Base-by-base conservation (phyloP, 306 rosid genomes). In the Prunus dulcis region DNA sequence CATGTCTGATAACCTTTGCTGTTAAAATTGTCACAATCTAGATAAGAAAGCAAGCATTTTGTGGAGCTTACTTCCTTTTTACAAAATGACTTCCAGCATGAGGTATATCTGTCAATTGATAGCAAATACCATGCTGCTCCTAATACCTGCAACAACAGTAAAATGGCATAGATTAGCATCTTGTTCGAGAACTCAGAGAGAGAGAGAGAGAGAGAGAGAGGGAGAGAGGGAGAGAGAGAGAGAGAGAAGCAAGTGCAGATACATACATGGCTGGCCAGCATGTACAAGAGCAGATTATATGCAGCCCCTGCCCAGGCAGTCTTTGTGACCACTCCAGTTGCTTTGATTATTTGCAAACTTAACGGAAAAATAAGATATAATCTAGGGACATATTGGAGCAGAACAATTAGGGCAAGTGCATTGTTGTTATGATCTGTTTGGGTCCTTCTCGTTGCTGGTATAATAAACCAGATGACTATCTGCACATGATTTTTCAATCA, bases 301-400 rank as follows among this genome's bases (percentile, higher is more conserved):
- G 99, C 99, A 67, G 99, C 99, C 55, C 99, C 99, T 38, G 97
- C 99, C 97, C 97, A 95, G 57, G 99, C 99, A 77, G 98, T 95
- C 84, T 92, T 95, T n/a, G 98, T 95, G 64, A 95, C 98, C 80
- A 92, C 87, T 83, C 99, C 99, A 46, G 97, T 92, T 81, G 99
- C 99, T 84, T 91, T 95, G 71, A 95, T 84, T 81, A 95, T 83
- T 82, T 95, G 92, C 46, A 92, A 86, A 82, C 99, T 92, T 67
- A 92, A 75, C 2, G 98, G 97, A 81, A 95, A 95, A 75, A 95
- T 95, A 91, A 92, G 83, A 92, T 95, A 92, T 78, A 95, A 91
- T 82, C 98, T 89, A 2, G 99, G 99, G 76, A 92, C 74, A 86
- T 92, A 95, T 78, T 95, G 99, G 58, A 95, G 91, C 79, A 95